Percentiles rank a stretch among this genome's conserved stretches.
phyloP scores from a whole-genome alignment of 306 rosid species.

The Cicer arietinum region DNA sequence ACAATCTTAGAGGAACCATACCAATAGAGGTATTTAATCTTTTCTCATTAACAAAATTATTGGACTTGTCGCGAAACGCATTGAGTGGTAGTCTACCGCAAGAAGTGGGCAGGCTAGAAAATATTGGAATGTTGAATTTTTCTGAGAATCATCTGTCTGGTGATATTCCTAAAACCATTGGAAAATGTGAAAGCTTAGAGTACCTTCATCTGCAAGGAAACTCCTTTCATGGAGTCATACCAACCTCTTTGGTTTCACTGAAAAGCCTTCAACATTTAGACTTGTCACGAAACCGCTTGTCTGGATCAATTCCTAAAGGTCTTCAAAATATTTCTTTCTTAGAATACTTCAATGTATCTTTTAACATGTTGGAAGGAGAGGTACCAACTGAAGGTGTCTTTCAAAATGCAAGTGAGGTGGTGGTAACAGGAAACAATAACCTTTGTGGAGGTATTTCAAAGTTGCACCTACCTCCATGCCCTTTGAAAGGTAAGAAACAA shows the following conservation, averaged over 20 bases:
- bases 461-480: slow-evolving; percentile 41
- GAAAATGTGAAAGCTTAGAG: slow-evolving; percentile 45
- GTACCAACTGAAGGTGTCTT: slow-evolving; percentile 53
- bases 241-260: slow-evolving; percentile 41
- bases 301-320: slow-evolving; percentile 48
- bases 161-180: slow-evolving; percentile 48
- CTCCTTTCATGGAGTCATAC: slow-evolving; percentile 47
- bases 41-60: slow-evolving; percentile 8
- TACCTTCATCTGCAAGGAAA: slow-evolving; percentile 44
- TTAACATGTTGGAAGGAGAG: slow-evolving; percentile 52
- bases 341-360: slow-evolving; percentile 48
- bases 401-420: slow-evolving; percentile 30
- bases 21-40: slow-evolving; percentile 41
- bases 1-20: slow-evolving; percentile 46
- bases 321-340: slow-evolving; percentile 34
- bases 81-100: slow-evolving; percentile 38
- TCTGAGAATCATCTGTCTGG: slow-evolving; percentile 48
- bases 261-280: slow-evolving; percentile 44
- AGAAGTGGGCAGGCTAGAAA: slow-evolving; percentile 42
- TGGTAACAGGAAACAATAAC: slow-evolving; percentile 33
- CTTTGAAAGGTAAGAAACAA: slow-evolving; percentile 9
- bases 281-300: slow-evolving; percentile 47
- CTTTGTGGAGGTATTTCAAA: slow-evolving; percentile 48
- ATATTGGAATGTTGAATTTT: background rate
- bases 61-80: slow-evolving; percentile 51